These are phyloP conservation scores for Ascochyta koolunga DNA, from an alignment of 2,329 filamentous ascomycete species.

Conservation along the genomic window DNA sequence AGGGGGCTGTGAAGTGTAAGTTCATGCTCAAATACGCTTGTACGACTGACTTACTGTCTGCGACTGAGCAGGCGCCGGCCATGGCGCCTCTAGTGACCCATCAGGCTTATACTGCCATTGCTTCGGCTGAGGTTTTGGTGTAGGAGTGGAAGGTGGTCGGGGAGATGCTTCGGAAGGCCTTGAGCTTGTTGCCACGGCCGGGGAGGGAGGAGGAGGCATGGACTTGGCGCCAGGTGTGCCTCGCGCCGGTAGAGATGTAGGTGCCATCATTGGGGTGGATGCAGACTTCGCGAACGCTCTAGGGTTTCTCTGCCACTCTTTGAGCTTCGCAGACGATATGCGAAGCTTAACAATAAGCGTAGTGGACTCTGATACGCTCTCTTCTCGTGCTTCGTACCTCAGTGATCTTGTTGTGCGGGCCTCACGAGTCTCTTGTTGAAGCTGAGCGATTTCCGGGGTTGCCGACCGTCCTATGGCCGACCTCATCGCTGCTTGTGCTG, in stretches of 20 bases:
- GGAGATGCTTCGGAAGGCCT: constrained; percentile 41
- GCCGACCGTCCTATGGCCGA: constrained; percentile 79
- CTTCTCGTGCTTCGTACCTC: constrained; percentile 73
- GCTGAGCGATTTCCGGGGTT: constrained; percentile 76
- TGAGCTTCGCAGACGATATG: constrained; percentile 73
- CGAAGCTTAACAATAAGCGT: constrained; percentile 74
- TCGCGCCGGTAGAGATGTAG: constrained; percentile 54
- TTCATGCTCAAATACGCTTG: neutral
- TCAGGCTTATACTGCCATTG: constrained; percentile 47
- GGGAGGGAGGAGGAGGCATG: constrained; percentile 63
- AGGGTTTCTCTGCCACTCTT: constrained; percentile 66
- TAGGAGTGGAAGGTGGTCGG: constrained; percentile 47
- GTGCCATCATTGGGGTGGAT: constrained; percentile 54
- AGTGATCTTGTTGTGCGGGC: constrained; percentile 68
- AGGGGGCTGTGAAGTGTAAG: constrained; percentile 67
- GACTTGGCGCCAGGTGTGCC: constrained; percentile 59
- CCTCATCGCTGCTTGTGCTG: constrained; percentile 84
- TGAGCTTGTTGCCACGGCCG: constrained; percentile 47
- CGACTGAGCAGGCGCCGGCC: constrained; percentile 64
- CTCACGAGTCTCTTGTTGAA: constrained; percentile 76
- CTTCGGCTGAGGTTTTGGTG: constrained; percentile 36
- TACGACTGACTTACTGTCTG: constrained; percentile 63
- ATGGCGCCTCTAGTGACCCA: constrained; percentile 69
- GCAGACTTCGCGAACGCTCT: constrained; percentile 52
- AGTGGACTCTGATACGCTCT: constrained; percentile 70